phyloP scores from a whole-genome alignment of 208 protist species.

The Leishmania aethiopica region DNA sequence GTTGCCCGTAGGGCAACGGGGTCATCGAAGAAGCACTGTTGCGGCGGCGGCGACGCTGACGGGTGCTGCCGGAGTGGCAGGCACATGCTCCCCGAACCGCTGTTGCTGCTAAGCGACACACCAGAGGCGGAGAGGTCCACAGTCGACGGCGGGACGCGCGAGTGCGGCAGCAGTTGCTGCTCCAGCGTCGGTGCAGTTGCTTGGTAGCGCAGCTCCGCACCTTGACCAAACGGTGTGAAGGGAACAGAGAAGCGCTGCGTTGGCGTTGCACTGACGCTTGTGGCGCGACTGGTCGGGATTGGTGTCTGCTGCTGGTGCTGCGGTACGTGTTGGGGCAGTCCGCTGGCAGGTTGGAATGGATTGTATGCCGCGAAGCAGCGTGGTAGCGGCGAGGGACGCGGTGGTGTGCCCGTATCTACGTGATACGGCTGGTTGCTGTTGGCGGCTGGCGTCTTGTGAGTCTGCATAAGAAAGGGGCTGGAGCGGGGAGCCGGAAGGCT shows the following conservation, averaged over 20 bases:
- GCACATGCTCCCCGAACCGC: background rate
- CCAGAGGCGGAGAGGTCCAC: conserved; percentile 1
- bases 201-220: background rate
- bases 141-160: background rate
- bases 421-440: background rate
- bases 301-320: background rate
- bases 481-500: background rate
- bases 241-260: background rate
- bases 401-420: background rate
- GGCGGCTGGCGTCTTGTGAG: background rate
- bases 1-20: background rate
- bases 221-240: background rate
- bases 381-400: background rate
- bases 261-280: background rate
- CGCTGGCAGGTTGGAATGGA: background rate
- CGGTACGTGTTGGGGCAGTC: background rate
- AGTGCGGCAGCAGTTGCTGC: background rate
- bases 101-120: conserved; percentile 6
- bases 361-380: background rate
- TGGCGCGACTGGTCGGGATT: background rate
- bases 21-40: conserved; percentile 13
- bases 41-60: conserved; percentile 2
- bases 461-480: background rate
- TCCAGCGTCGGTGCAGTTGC: background rate
- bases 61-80: background rate